Conservation (phyloP, 2,329 filamentous ascomycete species). For the Trichoderma sp. region DNA sequence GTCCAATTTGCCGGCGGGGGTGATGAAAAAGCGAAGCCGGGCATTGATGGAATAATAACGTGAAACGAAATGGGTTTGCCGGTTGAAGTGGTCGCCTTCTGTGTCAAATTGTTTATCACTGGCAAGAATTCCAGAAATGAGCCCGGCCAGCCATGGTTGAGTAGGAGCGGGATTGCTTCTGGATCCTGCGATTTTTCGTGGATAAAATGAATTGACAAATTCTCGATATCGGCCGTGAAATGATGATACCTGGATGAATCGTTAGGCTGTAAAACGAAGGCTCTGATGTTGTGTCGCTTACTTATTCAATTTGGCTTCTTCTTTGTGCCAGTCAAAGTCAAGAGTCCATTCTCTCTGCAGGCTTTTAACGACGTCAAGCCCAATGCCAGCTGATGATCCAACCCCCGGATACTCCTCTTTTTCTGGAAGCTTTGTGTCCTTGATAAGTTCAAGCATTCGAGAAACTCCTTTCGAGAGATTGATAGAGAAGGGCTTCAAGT, state of each 20-base stretch:
- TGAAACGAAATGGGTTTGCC: not conserved
- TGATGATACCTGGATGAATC: not conserved
- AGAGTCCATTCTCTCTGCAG: not conserved
- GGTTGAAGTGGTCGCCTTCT: not conserved
- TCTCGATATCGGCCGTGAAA: not conserved
- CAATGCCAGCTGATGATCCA: not conserved
- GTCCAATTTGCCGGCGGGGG: not conserved
- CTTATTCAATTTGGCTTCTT: not conserved
- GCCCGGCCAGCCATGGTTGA: not conserved
- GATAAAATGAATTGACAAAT: not conserved
- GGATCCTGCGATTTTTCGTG: not conserved
- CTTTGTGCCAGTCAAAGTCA: not conserved
- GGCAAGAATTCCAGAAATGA: not conserved
- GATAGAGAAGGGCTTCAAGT: not conserved
- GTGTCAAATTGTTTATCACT: not conserved
- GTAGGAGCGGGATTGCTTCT: not conserved
- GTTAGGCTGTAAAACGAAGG: not conserved
- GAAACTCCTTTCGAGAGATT: not conserved
- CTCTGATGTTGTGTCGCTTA: not conserved
- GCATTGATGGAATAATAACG: not conserved
- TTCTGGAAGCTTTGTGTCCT: not conserved
- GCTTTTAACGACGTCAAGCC: not conserved
- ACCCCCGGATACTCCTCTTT: not conserved
- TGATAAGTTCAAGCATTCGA: not conserved
- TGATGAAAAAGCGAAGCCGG: not conserved